Conservation (phyloP, 371 early-diverging fungal species). For the Haplosporangium sp. region DNA sequence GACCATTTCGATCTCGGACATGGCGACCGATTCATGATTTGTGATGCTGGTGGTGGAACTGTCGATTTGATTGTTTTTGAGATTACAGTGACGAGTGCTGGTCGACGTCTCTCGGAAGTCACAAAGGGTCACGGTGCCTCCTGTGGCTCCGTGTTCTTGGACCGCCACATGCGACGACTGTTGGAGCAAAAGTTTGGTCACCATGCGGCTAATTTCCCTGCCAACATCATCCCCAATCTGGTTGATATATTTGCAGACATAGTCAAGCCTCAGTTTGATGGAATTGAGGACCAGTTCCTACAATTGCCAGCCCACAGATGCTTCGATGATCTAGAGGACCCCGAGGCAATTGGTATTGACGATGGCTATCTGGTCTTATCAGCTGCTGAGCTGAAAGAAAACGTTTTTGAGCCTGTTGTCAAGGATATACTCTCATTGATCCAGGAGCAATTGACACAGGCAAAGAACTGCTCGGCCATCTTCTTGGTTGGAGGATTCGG, state of each 20-base stretch:
- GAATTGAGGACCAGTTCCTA: slow-evolving; percentile 63
- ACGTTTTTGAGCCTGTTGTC: slow-evolving; percentile 70
- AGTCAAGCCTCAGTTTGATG: slow-evolving; percentile 68
- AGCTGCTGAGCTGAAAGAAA: slow-evolving; percentile 59
- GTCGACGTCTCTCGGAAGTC: slow-evolving; percentile 61
- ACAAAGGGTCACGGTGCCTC: slow-evolving; percentile 70
- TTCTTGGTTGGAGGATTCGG: slow-evolving; percentile 68
- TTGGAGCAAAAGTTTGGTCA: slow-evolving; percentile 62
- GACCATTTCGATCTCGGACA: slow-evolving; percentile 61
- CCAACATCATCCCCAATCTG: slow-evolving; percentile 65
- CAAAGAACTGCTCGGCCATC: slow-evolving; percentile 52
- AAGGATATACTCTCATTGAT: slow-evolving; percentile 61
- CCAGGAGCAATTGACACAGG: slow-evolving; percentile 55
- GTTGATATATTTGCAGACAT: slow-evolving; percentile 64
- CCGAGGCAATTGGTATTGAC: slow-evolving; percentile 66
- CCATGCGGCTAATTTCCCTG: slow-evolving; percentile 62
- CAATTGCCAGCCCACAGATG: slow-evolving; percentile 62
- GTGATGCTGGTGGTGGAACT: slow-evolving; percentile 71
- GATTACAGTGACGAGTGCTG: slow-evolving; percentile 46
- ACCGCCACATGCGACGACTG: slow-evolving; percentile 67
- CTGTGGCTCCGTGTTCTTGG: slow-evolving; percentile 68
- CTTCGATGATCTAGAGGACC: slow-evolving; percentile 61
- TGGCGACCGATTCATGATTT: slow-evolving; percentile 64
- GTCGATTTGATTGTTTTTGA: slow-evolving; percentile 67
- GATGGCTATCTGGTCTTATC: slow-evolving; percentile 62